Evolutionary conservation across 2,329 filamentous ascomycete genomes (phyloP), one percentile per base, ranked within the genome.

Genomic region (Penicillium vulpinum): DNA sequence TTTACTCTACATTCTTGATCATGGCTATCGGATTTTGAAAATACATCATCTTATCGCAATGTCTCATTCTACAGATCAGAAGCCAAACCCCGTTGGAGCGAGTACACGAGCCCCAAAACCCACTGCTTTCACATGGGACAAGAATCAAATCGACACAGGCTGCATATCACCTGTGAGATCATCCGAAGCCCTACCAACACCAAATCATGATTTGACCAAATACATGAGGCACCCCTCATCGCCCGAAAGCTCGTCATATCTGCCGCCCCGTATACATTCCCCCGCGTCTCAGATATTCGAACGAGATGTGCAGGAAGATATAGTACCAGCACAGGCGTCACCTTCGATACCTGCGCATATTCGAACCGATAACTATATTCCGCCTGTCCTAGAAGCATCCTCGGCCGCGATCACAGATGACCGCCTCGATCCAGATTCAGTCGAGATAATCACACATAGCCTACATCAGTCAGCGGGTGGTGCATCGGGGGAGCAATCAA

Each of bases 321-420:
- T 84, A 29, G 69, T 83, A 4, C 76, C 85, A n/a, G 78, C 83
- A 39, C 88, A 91, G 58, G 86, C 83, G 59, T 93, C 90, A 3
- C 88, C 90, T 0, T 90, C 91, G n/a, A 94, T 97, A 60, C 93
- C 93, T 3, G 87, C 90, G 8, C 93, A 97, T 70, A 96, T 97
- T 67, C 87, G 92, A 67, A 96, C 91, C 8, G 93, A 97, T 74
- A 92, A 97, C 77, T 85, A 92, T 71, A 97, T 97, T 64, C 93
- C 93, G 8, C 85, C 93, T 0, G 92, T 95, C 13, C 82, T 97
- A 46, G 91, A 96, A 72, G 93, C 93, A 50, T 93, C 91, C 2
- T 95, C 92, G 40, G 86, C 92, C 67, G 92, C 92, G 56, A 96
- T 97, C 68, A 97, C 93, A 13, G 91, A 96, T 75, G 81, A 86